phyloP scores from a whole-genome alignment of 768 basidiomycete genomes.

The Rhodosporidiobolus sp. region DNA sequence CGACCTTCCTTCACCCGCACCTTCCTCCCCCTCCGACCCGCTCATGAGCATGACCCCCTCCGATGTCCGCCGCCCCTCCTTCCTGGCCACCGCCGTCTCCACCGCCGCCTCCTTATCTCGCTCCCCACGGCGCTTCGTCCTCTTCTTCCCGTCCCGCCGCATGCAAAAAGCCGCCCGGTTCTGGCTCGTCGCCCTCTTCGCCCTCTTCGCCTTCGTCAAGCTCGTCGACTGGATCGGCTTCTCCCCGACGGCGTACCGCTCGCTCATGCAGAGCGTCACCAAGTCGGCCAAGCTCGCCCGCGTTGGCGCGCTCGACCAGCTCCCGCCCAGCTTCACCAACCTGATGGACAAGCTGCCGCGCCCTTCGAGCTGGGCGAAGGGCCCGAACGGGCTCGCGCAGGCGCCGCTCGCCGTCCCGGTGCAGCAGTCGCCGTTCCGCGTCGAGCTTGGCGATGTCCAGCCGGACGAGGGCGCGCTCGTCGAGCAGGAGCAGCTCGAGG shows the following conservation, averaged over 20 bases:
- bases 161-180: slow-evolving; percentile 3
- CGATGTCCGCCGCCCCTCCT: slow-evolving; percentile 6
- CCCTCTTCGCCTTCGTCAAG: slow-evolving; percentile 6
- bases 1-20: not conserved
- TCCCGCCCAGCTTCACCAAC: not conserved
- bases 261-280: not conserved
- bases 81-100: not conserved
- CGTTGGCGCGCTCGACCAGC: slow-evolving; percentile 3
- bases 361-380: not conserved
- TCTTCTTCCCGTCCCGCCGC: slow-evolving; percentile 3
- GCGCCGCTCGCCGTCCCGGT: not conserved
- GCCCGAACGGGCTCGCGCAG: not conserved
- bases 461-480: not conserved
- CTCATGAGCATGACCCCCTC: not conserved
- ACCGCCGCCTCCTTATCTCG: not conserved
- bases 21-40: not conserved
- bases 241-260: not conserved
- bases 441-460: not conserved
- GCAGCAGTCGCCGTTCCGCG: not conserved
- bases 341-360: not conserved
- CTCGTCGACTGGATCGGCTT: not conserved
- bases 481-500: not conserved
- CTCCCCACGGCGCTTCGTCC: not conserved
- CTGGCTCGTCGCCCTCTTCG: slow-evolving; percentile 13
- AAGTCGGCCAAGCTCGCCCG: not conserved